Percentiles rank a stretch among this genome's conserved stretches.
Conservation (phyloP, 345 rosid species). For the Pistacia vera region DNA sequence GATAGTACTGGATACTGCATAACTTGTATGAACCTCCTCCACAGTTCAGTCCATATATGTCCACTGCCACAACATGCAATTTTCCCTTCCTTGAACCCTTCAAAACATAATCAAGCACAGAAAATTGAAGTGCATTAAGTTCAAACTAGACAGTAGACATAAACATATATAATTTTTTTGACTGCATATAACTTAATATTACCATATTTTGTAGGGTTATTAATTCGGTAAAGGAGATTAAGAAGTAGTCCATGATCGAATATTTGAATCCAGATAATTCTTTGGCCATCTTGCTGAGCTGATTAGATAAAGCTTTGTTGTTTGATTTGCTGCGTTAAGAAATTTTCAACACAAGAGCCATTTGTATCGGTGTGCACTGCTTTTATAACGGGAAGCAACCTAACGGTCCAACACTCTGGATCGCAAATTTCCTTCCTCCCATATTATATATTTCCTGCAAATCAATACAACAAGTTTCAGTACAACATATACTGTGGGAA, state of each 20-base stretch:
- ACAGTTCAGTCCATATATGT: background rate
- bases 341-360: background rate
- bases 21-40: constrained; percentile 4
- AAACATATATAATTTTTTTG: too few species aligned
- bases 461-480: background rate
- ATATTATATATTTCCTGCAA: constrained; percentile 24
- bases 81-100: constrained; percentile 18
- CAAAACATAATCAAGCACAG: background rate
- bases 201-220: constrained; percentile 19
- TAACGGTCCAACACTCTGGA: constrained; percentile 31
- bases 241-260: constrained; percentile 24
- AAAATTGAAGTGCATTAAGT: too few species aligned
- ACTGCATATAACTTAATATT: too few species aligned
- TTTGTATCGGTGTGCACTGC: background rate
- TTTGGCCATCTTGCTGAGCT: constrained; percentile 16
- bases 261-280: constrained; percentile 29
- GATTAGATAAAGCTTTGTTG: constrained; percentile 21
- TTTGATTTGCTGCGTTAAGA: constrained; percentile 21
- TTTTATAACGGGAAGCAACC: constrained; percentile 24
- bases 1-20: constrained; percentile 20
- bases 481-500: too few species aligned
- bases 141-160: background rate
- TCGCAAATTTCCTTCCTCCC: constrained; percentile 34
- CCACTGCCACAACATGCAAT: constrained; percentile 13
- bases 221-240: constrained; percentile 16